Evolutionary conservation across 1,284 basidiomycete genomes (phyloP).

Genomic region (Taiwanofungus camphoratus): DNA sequence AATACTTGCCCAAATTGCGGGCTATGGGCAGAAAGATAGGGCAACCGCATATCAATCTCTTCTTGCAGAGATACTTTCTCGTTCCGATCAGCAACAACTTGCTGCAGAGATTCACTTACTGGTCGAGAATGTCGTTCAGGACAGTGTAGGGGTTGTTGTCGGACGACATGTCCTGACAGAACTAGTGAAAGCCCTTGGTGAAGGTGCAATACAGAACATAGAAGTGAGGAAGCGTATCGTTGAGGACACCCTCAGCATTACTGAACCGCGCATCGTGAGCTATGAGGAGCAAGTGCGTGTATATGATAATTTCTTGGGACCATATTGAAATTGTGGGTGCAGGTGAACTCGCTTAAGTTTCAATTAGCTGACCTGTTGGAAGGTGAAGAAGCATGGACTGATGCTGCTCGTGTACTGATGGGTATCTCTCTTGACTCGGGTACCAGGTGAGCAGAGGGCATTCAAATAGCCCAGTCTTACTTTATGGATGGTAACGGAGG

Average conservation of each 20-base stretch:
- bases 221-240: conserved; percentile 65
- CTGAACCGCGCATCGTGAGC: conserved; percentile 76
- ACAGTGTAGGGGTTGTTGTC: conserved; percentile 76
- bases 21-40: conserved; percentile 80
- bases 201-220: conserved; percentile 47
- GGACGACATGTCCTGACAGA: conserved; percentile 81
- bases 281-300: conserved; percentile 89
- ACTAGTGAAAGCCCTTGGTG: conserved; percentile 62
- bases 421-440: conserved; percentile 88
- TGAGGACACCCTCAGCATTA: conserved; percentile 62
- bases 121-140: conserved; percentile 73
- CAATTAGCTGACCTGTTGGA: conserved; percentile 89
- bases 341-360: conserved; percentile 82
- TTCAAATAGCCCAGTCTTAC: neutral
- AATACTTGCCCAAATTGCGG: conserved; percentile 53
- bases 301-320: conserved; percentile 5
- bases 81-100: conserved; percentile 39
- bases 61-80: conserved; percentile 51
- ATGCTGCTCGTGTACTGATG: conserved; percentile 87
- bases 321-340: conserved; percentile 12
- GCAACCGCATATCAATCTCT: conserved; percentile 67
- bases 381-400: conserved; percentile 87
- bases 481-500: no score
- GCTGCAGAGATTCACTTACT: conserved; percentile 56
- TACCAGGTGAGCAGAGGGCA: conserved; percentile 55